These are phyloP conservation scores for Salix viminalis DNA, from an alignment of 345 rosid genomes.

Conservation along the genomic window DNA sequence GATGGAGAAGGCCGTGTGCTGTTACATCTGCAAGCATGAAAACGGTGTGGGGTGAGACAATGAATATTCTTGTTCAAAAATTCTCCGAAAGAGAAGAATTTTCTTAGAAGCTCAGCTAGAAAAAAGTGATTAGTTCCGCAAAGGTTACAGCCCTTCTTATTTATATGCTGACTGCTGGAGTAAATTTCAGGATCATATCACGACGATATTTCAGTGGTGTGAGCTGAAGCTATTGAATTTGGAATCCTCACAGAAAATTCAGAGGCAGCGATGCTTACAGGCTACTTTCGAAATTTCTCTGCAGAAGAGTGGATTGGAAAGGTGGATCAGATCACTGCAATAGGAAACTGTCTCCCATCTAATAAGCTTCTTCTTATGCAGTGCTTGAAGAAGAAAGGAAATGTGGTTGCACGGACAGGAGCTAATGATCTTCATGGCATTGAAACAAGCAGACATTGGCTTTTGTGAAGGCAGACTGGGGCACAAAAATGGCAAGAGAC, in stretches of 20 bases:
- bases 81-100: background rate
- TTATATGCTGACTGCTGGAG: slow-evolving; percentile 14
- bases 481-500: slow-evolving; percentile 8
- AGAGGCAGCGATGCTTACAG: slow-evolving; percentile 6
- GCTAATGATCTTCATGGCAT: slow-evolving; percentile 11
- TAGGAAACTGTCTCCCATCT: slow-evolving; percentile 7
- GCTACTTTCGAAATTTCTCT: background rate
- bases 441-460: slow-evolving; percentile 17
- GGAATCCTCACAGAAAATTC: slow-evolving; percentile 3
- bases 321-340: slow-evolving; percentile 3
- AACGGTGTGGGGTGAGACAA: background rate
- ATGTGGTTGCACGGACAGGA: slow-evolving; percentile 24
- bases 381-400: slow-evolving; percentile 6
- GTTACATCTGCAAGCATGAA: background rate
- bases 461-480: background rate
- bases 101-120: slow-evolving; percentile 20
- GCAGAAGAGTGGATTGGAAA: background rate
- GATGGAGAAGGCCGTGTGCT: slow-evolving; percentile 19
- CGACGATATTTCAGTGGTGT: slow-evolving; percentile 11
- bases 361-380: slow-evolving; percentile 19
- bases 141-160: slow-evolving; percentile 14
- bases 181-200: slow-evolving; percentile 18
- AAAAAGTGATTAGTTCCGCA: slow-evolving; percentile 3
- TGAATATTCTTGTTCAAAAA: background rate
- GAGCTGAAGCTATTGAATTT: slow-evolving; percentile 16